Evolutionary conservation across 2,329 filamentous ascomycete genomes (phyloP).

Genomic region (Periglandula ipomoeae): DNA sequence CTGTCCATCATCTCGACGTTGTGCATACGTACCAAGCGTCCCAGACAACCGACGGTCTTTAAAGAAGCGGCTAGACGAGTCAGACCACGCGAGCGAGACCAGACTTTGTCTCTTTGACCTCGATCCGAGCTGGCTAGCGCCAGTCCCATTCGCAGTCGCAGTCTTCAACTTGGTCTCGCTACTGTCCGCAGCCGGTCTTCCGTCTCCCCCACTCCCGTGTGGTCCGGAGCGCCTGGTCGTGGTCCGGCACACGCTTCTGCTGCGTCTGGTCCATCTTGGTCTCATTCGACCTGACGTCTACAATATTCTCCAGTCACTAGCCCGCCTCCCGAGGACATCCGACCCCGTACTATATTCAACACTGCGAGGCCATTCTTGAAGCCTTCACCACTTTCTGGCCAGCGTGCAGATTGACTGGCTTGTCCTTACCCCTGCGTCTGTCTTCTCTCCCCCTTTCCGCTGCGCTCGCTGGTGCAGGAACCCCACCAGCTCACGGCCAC

Average conservation of each 20-base stretch:
- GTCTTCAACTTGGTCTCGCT: no score
- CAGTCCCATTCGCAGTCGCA: no score
- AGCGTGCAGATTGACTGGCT: constrained; percentile 9
- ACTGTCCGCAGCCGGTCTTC: constrained; percentile 7
- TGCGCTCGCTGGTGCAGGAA: not conserved
- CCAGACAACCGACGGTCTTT: no score
- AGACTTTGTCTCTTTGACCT: not conserved
- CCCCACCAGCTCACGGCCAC: not conserved
- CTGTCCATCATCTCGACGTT: no score
- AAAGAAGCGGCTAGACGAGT: not conserved
- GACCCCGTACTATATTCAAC: constrained; percentile 1
- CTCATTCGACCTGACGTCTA: constrained; percentile 6
- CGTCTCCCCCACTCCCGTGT: constrained; percentile 8
- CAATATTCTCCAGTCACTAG: constrained; percentile 1
- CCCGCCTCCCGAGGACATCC: constrained; percentile 4
- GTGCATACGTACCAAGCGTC: no score
- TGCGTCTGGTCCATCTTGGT: not conserved
- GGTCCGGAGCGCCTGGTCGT: constrained; percentile 6
- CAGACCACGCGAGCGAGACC: not conserved
- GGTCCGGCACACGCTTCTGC: not conserved
- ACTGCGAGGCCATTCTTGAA: not conserved
- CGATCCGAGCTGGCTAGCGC: not conserved
- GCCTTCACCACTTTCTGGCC: not conserved
- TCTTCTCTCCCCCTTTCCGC: constrained; percentile 10
- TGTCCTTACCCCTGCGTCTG: constrained; percentile 9